phyloP scores from a whole-genome alignment of 2,329 filamentous ascomycete species.

The Ophiostoma perfectum region DNA sequence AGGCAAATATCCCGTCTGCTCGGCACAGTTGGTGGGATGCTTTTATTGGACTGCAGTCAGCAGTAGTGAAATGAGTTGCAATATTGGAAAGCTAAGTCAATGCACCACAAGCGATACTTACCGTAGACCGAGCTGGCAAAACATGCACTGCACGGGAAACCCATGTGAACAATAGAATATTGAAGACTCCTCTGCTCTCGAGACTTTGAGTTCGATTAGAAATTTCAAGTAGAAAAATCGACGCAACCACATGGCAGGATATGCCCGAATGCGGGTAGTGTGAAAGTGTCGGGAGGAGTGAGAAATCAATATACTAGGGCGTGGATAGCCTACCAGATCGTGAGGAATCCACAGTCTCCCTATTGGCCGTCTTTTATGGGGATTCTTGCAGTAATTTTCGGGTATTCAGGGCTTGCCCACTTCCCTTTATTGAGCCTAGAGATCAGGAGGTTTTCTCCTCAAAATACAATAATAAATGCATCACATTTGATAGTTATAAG shows the following conservation, averaged over 20 bases:
- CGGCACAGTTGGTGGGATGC: slow-evolving; percentile 1
- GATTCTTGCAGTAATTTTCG: too few species aligned
- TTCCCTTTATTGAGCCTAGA: too few species aligned
- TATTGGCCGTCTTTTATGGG: too few species aligned
- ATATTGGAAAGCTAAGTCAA: not conserved
- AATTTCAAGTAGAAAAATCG: not conserved
- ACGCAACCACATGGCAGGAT: not conserved
- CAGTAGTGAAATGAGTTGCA: slow-evolving; percentile 13
- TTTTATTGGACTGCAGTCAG: slow-evolving; percentile 14
- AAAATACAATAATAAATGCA: too few species aligned
- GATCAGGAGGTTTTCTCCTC: too few species aligned
- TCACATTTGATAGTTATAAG: too few species aligned
- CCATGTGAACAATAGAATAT: not conserved
- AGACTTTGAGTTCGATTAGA: not conserved
- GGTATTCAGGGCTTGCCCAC: too few species aligned
- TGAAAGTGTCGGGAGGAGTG: not conserved
- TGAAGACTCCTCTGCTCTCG: not conserved
- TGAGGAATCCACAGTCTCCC: too few species aligned
- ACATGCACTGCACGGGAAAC: not conserved
- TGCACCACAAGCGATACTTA: not conserved
- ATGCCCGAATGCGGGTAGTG: not conserved
- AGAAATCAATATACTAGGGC: too few species aligned
- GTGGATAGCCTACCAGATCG: too few species aligned
- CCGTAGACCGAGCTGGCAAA: not conserved
- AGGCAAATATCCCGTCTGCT: not conserved